A percentile compares a stretch with the other conserved stretches of the same genome.
Evolutionary conservation across 805 yeast genomes (phyloP).

Genomic region (Yamadazyma takamatsuzukensis): DNA sequence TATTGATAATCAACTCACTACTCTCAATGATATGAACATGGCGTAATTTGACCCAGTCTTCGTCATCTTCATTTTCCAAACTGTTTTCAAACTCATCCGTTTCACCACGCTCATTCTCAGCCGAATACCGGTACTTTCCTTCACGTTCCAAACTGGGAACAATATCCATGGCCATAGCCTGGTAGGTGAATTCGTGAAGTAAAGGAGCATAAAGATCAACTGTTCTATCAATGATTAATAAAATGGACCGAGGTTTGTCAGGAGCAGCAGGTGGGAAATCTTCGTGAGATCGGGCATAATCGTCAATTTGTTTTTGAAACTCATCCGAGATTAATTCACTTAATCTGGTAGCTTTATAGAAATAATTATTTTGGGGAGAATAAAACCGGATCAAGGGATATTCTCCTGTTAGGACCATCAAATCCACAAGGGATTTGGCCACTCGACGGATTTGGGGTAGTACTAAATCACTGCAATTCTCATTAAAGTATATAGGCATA

Average conservation of each 20-base stretch:
- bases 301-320: conserved; percentile 69
- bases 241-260: conserved; percentile 63
- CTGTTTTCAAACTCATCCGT: conserved; percentile 26
- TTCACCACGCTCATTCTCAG: conserved; percentile 51
- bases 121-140: conserved; percentile 47
- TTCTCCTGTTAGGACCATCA: conserved; percentile 80
- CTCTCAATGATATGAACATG: conserved; percentile 76
- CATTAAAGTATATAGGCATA: conserved; percentile 69
- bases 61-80: conserved; percentile 61
- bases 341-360: conserved; percentile 50
- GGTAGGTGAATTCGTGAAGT: conserved; percentile 85
- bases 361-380: conserved; percentile 45
- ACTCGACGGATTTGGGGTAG: conserved; percentile 53
- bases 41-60: conserved; percentile 67
- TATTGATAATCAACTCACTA: conserved; percentile 54
- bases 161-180: conserved; percentile 86
- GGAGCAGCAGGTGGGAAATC: conserved; percentile 59
- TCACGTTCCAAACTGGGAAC: conserved; percentile 40
- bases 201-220: conserved; percentile 81
- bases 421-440: conserved; percentile 62
- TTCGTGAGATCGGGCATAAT: conserved; percentile 65
- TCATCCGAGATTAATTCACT: conserved; percentile 69
- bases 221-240: conserved; percentile 79
- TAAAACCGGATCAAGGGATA: conserved; percentile 82
- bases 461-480: conserved; percentile 58